Percentiles rank a stretch among this genome's conserved stretches.
Evolutionary conservation across 169 alveolate genomes (phyloP).

Genomic region (Neospora caninum): DNA sequence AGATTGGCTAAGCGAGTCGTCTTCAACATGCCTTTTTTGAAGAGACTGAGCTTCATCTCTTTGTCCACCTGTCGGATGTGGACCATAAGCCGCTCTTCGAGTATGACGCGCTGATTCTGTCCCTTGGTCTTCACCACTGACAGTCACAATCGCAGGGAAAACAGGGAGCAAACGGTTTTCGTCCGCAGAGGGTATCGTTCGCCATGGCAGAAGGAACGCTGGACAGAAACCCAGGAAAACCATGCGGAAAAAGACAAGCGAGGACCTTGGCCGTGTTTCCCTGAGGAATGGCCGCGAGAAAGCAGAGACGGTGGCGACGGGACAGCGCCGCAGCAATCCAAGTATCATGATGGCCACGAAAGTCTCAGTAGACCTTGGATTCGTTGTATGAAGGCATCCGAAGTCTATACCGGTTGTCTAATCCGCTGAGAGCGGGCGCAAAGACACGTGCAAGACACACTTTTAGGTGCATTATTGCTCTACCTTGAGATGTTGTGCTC

Average conservation of each 20-base stretch:
- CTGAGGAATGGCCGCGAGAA: too few relatives aligned
- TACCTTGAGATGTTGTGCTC: conserved; percentile 18
- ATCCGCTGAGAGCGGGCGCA: too few relatives aligned
- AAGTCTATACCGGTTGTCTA: too few relatives aligned
- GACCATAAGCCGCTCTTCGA: conserved; percentile 55
- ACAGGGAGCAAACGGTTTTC: background rate
- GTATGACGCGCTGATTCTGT: background rate
- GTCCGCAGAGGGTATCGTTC: background rate
- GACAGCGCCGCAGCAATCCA: too few relatives aligned
- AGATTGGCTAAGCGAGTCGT: background rate
- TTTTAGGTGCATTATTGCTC: background rate
- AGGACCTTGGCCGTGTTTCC: too few relatives aligned
- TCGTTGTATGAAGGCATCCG: too few relatives aligned
- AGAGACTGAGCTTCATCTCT: background rate
- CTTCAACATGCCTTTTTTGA: conserved; percentile 45
- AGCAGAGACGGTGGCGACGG: too few relatives aligned
- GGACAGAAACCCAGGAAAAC: too few relatives aligned
- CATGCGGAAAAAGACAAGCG: too few relatives aligned
- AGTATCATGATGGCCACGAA: background rate
- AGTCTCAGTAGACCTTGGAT: too few relatives aligned
- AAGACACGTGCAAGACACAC: too few relatives aligned
- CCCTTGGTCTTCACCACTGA: background rate
- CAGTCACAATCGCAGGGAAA: background rate
- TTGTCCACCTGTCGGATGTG: conserved; percentile 56
- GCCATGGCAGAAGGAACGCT: background rate